phyloP scores from a whole-genome alignment of 768 basidiomycete genomes.

The Hysterangium stoloniferum region DNA sequence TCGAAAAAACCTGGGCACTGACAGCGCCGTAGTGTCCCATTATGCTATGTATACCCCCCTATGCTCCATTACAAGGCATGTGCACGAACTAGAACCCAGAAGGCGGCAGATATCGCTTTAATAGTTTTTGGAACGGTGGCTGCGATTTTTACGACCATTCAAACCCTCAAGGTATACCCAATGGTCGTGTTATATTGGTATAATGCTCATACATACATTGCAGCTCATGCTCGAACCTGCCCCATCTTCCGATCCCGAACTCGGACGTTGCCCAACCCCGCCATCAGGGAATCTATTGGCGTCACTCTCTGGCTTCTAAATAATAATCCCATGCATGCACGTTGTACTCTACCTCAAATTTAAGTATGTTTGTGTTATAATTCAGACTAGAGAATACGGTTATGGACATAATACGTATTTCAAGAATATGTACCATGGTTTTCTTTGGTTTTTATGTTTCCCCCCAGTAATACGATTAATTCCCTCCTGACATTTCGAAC shows the following conservation, averaged over 20 bases:
- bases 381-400: too few species aligned
- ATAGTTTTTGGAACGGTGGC: constrained; percentile 68
- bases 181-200: not conserved
- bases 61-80: constrained; percentile 89
- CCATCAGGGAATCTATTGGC: too few species aligned
- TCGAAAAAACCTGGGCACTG: constrained; percentile 10
- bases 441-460: too few species aligned
- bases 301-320: too few species aligned
- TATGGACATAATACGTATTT: too few species aligned
- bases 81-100: constrained; percentile 61
- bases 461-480: too few species aligned
- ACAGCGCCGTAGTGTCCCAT: constrained; percentile 55
- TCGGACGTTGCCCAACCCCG: constrained; percentile 23
- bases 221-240: constrained; percentile 57
- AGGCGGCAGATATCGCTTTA: constrained; percentile 60
- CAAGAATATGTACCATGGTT: too few species aligned
- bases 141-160: constrained; percentile 70
- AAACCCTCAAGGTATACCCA: constrained; percentile 58
- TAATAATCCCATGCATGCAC: too few species aligned
- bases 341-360: too few species aligned
- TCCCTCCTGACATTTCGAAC: too few species aligned
- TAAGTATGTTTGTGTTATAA: too few species aligned
- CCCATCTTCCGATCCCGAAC: constrained; percentile 30
- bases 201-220: not conserved
- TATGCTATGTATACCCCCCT: constrained; percentile 91